phyloP scores from a whole-genome alignment of 805 yeast species.

The Lipomyces starkeyi region DNA sequence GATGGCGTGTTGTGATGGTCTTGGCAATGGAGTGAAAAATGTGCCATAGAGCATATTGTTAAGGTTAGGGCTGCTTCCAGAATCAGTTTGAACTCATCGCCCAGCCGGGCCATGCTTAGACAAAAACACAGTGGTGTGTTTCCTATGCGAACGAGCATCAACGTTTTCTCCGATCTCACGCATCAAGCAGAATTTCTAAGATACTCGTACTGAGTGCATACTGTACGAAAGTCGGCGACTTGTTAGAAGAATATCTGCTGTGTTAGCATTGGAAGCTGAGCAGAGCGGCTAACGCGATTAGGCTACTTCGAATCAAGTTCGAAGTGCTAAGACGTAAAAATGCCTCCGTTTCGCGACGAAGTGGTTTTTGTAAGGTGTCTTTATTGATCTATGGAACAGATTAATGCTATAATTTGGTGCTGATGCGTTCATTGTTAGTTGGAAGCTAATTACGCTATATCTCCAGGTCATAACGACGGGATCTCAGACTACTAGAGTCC shows the following conservation, averaged over 20 bases:
- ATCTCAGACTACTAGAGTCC: slow-evolving; percentile 72
- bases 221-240: background rate
- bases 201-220: background rate
- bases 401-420: background rate
- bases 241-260: background rate
- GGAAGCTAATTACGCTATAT: background rate
- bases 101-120: too few relatives aligned
- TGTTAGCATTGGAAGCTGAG: background rate
- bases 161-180: too few relatives aligned
- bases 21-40: too few relatives aligned
- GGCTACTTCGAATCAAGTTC: background rate
- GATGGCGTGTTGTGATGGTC: too few relatives aligned
- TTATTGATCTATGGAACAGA: background rate
- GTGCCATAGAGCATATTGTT: too few relatives aligned
- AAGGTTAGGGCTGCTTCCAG: too few relatives aligned
- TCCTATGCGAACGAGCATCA: too few relatives aligned
- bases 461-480: slow-evolving; percentile 74
- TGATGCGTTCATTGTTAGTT: background rate
- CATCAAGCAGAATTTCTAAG: background rate
- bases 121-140: too few relatives aligned
- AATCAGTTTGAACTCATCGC: too few relatives aligned
- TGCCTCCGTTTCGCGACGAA: slow-evolving; percentile 50
- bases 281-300: background rate
- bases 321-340: slow-evolving; percentile 5
- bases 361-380: slow-evolving; percentile 45